phyloP scores from a whole-genome alignment of 176 grass and related monocot species.

The Oryza rufipogon region DNA sequence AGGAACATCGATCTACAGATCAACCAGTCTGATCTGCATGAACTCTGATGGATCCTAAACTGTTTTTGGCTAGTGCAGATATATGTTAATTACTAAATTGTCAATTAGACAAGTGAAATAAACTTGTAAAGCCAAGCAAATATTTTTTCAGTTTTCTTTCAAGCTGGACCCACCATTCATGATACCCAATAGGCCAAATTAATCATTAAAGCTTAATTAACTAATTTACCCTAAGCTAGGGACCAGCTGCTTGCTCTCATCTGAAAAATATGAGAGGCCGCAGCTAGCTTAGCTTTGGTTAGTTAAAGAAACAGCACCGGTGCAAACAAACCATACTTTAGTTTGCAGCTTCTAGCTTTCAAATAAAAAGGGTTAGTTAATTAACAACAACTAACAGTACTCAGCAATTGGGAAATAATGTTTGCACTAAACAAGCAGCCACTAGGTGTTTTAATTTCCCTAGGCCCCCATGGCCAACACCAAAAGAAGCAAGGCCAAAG shows the following conservation, averaged over 20 bases:
- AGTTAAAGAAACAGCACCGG: constrained; percentile 41
- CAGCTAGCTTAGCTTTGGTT: constrained; percentile 24
- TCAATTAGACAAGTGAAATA: background rate
- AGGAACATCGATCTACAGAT: constrained; percentile 21
- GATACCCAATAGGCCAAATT: constrained; percentile 34
- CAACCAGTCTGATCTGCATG: background rate
- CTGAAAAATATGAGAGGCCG: background rate
- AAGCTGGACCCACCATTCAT: constrained; percentile 30
- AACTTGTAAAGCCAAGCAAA: constrained; percentile 10
- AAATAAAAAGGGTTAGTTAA: background rate
- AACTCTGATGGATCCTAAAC: background rate
- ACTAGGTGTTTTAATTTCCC: background rate
- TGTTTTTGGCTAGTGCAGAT: background rate
- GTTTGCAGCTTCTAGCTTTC: constrained; percentile 8
- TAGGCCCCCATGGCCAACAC: constrained; percentile 21
- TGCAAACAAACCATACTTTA: constrained; percentile 42
- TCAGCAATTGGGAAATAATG: constrained; percentile 6
- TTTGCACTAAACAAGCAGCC: constrained; percentile 14
- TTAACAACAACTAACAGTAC: constrained; percentile 33
- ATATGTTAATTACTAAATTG: background rate
- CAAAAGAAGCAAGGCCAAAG: constrained; percentile 47
- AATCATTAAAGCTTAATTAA: background rate
- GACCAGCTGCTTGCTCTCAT: constrained; percentile 30
- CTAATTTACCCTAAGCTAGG: constrained; percentile 7
- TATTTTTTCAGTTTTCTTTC: background rate